Evolutionary conservation across 108 stramenopile genomes (phyloP), one percentile per base, ranked within the genome.

Genomic region (Conticribra guillardii): DNA sequence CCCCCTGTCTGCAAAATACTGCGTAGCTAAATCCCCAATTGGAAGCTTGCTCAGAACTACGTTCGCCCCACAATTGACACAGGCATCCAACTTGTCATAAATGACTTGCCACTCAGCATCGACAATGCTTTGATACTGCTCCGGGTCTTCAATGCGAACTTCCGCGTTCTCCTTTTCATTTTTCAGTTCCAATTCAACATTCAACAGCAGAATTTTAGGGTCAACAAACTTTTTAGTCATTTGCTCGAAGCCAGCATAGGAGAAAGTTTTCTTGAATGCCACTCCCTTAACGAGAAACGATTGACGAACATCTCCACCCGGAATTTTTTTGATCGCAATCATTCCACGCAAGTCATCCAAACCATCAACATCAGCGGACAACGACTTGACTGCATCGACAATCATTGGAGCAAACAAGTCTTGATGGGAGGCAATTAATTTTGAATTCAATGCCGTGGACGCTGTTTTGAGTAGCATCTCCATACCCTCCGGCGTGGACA

Each of bases 51-150:
- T 92, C 67, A 99, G 75, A 27, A 99, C 95, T 71, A 99, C 95
- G 69, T 98, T 97, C 46, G 98, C 99, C n/a, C 98, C 97, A 59
- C 78, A 87, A 0, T 74, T 56, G 24, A 96, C 93, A 64, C 98
- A 97, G 15, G 87, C 84, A 65, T 97, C 96, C 32, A 99, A 88
- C 79, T 99, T 99, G 65, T 97, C 97, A 68, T 98, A 99, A 71
- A 99, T 99, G 56, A 99, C 98, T 59, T 92, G 83, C 99, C 99
- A 99, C 85, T 99, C 99, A 14, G 99, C 99, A 60, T 99, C 99
- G 17, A 99, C 99, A 71, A 99, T 99, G 60, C 86, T 85, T 84
- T 99, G 99, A 86, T 99, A 99, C 74, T 96, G 80, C 27, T 89
- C 87, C 16, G 99, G 99, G 82, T 95, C 93, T 28, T 94, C 88